Evolutionary conservation across 768 basidiomycete genomes (phyloP).

Genomic region (Pulveroboletus sp.): DNA sequence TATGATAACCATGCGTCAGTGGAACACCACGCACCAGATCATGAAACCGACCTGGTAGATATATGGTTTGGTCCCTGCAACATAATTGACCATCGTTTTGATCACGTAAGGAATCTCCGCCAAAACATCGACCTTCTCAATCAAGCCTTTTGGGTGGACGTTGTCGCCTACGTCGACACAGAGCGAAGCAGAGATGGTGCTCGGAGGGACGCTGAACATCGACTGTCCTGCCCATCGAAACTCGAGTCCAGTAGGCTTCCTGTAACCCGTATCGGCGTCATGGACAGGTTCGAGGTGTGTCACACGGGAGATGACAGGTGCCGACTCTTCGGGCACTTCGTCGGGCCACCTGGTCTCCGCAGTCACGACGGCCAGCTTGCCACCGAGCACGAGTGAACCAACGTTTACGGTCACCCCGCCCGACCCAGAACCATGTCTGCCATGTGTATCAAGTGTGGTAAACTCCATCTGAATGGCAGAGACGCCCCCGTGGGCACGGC

Average conservation of each 20-base stretch:
- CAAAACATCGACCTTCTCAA: conserved; percentile 92
- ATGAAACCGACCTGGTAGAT: conserved; percentile 75
- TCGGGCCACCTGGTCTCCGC: conserved; percentile 76
- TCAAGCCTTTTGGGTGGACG: conserved; percentile 61
- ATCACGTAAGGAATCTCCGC: conserved; percentile 92
- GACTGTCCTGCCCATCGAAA: conserved; percentile 80
- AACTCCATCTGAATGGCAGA: conserved; percentile 96
- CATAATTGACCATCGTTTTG: conserved; percentile 90
- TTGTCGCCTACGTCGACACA: conserved; percentile 54
- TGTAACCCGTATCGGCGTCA: conserved; percentile 82
- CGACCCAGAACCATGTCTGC: conserved; percentile 72
- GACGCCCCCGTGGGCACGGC: conserved; percentile 63
- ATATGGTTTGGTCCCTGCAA: conserved; percentile 88
- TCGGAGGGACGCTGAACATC: conserved; percentile 46
- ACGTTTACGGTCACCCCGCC: conserved; percentile 84
- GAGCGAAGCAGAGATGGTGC: conserved; percentile 53
- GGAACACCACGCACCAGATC: not conserved
- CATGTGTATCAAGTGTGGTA: conserved; percentile 75
- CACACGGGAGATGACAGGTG: conserved; percentile 57
- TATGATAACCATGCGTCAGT: not conserved
- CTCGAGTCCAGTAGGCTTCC: conserved; percentile 58
- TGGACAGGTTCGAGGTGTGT: conserved; percentile 53
- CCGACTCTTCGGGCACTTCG: conserved; percentile 45
- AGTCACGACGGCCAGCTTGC: conserved; percentile 71
- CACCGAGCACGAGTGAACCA: conserved; percentile 77